A percentile compares a stretch with the other conserved stretches of the same genome.
Conservation (phyloP, 345 rosid genomes). For the Rhodamnia rubescens region DNA sequence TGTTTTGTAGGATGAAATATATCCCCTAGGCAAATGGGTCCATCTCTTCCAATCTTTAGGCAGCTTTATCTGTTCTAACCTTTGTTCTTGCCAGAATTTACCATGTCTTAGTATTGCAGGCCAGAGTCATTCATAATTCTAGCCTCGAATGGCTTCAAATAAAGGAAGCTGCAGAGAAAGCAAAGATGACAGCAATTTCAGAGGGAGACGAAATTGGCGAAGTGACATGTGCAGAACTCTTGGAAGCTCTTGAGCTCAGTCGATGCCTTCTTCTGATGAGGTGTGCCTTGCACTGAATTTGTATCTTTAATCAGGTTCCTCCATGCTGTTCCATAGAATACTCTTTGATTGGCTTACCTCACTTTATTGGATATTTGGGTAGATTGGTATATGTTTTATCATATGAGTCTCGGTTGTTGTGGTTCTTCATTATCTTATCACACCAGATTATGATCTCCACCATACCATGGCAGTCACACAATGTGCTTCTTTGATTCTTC, state of each 20-base stretch:
- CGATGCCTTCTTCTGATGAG: conserved; percentile 96
- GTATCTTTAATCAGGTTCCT: neutral
- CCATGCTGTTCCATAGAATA: neutral
- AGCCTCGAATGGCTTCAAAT: conserved; percentile 83
- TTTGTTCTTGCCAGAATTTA: neutral
- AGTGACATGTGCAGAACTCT: conserved; percentile 86
- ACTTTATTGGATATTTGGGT: neutral
- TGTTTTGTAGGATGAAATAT: conserved; percentile 1
- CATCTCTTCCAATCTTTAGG: neutral
- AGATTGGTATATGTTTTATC: neutral
- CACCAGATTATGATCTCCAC: neutral
- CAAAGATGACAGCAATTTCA: conserved; percentile 53
- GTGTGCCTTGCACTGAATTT: conserved; percentile 17
- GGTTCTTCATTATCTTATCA: neutral
- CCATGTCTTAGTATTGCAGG: conserved; percentile 27
- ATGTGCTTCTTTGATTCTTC: neutral
- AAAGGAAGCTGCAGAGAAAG: conserved; percentile 88
- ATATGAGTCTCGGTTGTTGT: neutral
- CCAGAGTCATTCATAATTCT: conserved; percentile 85
- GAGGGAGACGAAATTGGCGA: conserved; percentile 90
- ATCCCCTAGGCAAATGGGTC: neutral
- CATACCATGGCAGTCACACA: neutral
- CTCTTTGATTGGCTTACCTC: neutral
- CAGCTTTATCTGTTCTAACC: neutral
- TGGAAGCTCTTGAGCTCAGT: conserved; percentile 98